Conservation (phyloP, 2,329 filamentous ascomycete genomes). For the Aspergillus cejpii region DNA sequence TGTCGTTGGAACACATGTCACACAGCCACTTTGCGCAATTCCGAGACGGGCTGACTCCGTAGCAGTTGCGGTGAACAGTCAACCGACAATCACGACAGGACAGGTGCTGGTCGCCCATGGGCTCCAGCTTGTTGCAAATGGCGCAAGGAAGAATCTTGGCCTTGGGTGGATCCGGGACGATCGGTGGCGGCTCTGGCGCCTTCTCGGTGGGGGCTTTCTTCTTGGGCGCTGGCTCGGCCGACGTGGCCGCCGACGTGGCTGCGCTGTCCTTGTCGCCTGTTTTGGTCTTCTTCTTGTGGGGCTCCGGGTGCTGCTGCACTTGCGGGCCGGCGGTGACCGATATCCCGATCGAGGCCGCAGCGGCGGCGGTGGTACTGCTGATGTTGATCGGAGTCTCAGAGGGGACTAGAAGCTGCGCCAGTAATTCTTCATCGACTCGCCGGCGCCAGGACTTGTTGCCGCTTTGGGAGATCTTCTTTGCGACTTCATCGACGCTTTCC, state of each 20-base stretch:
- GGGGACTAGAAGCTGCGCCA: slow-evolving; percentile 42
- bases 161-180: slow-evolving; percentile 71
- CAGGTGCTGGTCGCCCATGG: slow-evolving; percentile 63
- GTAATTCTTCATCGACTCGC: slow-evolving; percentile 81
- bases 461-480: slow-evolving; percentile 74
- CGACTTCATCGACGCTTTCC: slow-evolving; percentile 86
- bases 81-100: slow-evolving; percentile 82
- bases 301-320: slow-evolving; percentile 42
- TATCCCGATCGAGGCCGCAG: slow-evolving; percentile 41
- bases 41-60: slow-evolving; percentile 69
- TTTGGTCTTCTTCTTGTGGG: slow-evolving; percentile 57
- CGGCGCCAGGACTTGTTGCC: slow-evolving; percentile 80
- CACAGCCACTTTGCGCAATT: slow-evolving; percentile 79
- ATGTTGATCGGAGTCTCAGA: slow-evolving; percentile 43
- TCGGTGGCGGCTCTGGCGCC: slow-evolving; percentile 49
- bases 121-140: slow-evolving; percentile 70
- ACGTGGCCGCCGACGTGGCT: slow-evolving; percentile 40
- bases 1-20: slow-evolving; percentile 93
- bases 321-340: slow-evolving; percentile 33
- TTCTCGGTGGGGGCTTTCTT: slow-evolving; percentile 57
- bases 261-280: slow-evolving; percentile 46
- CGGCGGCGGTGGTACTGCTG: slow-evolving; percentile 38
- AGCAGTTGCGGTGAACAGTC: slow-evolving; percentile 86
- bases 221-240: slow-evolving; percentile 49
- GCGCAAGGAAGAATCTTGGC: slow-evolving; percentile 75